A percentile compares a stretch with the other conserved stretches of the same genome.
phyloP scores from a whole-genome alignment of 345 rosid genomes.

The Sonneratia caseolaris region DNA sequence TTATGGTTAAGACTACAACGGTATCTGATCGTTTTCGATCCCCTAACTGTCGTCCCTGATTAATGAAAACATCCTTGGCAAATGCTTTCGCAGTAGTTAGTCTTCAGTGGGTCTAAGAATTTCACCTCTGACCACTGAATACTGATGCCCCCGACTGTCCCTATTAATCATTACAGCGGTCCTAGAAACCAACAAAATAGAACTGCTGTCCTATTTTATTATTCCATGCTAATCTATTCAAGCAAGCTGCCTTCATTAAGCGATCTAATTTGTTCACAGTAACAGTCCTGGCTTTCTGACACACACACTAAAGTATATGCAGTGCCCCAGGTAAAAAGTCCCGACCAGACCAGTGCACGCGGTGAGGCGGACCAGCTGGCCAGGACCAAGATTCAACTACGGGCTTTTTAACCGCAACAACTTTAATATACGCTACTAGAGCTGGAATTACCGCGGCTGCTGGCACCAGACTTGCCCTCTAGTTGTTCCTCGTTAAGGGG shows the following conservation, averaged over 20 bases:
- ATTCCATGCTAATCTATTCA: too few species aligned
- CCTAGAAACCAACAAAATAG: too few species aligned
- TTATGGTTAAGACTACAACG: constrained; percentile 10
- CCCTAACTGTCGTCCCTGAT: neutral
- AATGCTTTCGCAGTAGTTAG: constrained; percentile 15
- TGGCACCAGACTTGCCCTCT: constrained; percentile 9
- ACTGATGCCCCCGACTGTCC: too few species aligned
- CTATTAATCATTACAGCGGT: too few species aligned
- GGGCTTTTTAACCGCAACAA: constrained; percentile 18
- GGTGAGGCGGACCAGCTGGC: neutral
- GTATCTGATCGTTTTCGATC: neutral
- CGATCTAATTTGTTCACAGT: too few species aligned
- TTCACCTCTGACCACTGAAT: too few species aligned
- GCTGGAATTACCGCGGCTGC: constrained; percentile 12
- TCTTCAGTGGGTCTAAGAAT: too few species aligned
- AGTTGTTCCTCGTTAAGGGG: neutral
- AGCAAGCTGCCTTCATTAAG: too few species aligned
- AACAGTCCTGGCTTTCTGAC: too few species aligned
- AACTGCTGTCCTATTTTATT: too few species aligned
- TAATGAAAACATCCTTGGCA: constrained; percentile 9
- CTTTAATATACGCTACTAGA: constrained; percentile 14
- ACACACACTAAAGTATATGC: too few species aligned
- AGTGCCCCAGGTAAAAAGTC: neutral
- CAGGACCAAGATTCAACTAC: constrained; percentile 11
- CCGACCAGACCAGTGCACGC: constrained; percentile 4